A percentile compares a stretch with the other conserved stretches of the same genome.
phyloP scores from a whole-genome alignment of 1,284 basidiomycete species.

The Anthracocystis panici-leucophaei region DNA sequence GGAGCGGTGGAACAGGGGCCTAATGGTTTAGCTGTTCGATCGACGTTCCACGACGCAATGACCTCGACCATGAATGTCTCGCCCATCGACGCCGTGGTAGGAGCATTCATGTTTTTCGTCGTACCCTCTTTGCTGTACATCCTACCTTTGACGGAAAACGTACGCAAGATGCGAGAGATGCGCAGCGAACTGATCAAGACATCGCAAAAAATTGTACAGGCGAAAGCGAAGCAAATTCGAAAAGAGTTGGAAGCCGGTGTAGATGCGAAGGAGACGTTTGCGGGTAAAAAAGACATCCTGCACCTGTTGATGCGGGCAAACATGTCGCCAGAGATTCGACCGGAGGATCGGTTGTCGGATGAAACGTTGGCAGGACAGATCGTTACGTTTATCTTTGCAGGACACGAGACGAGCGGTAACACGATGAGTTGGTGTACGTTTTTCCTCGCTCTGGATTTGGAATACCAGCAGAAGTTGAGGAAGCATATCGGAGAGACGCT shows the following conservation, averaged over 20 bases:
- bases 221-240: constrained; percentile 44
- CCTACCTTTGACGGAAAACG: constrained; percentile 46
- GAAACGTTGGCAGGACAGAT: constrained; percentile 57
- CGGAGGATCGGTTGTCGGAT: constrained; percentile 48
- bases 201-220: constrained; percentile 42
- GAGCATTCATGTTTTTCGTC: constrained; percentile 53
- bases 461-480: constrained; percentile 53
- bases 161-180: constrained; percentile 51
- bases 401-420: constrained; percentile 64
- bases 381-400: constrained; percentile 64
- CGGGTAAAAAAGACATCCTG: constrained; percentile 52
- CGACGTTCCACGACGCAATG: constrained; percentile 51
- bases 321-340: constrained; percentile 48
- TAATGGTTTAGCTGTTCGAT: constrained; percentile 45
- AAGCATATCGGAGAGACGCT: constrained; percentile 35
- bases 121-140: constrained; percentile 49
- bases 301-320: constrained; percentile 52
- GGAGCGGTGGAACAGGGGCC: constrained; percentile 50
- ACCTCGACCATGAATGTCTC: constrained; percentile 50
- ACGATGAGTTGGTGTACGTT: constrained; percentile 63
- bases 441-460: constrained; percentile 51
- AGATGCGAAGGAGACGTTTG: constrained; percentile 46
- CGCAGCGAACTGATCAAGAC: constrained; percentile 40
- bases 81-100: constrained; percentile 43
- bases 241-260: constrained; percentile 48